A percentile compares a stretch with the other conserved stretches of the same genome.
phyloP scores from a whole-genome alignment of 2,329 filamentous ascomycete species.

The Colletotrichum kahawae region DNA sequence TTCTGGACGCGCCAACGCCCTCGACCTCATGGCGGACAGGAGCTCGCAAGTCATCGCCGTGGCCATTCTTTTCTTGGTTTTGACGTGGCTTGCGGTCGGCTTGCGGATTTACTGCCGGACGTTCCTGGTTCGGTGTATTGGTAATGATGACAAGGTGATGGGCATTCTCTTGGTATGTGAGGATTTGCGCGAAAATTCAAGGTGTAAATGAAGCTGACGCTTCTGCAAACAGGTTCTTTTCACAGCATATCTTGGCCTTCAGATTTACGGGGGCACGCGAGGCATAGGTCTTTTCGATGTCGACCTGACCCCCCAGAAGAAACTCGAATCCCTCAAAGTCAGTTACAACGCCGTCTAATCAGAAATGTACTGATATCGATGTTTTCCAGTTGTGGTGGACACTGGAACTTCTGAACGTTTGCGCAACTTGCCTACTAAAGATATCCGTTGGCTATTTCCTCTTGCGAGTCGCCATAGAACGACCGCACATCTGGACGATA shows the following conservation, averaged over 20 bases:
- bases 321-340: not conserved
- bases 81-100: slow-evolving; percentile 34
- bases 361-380: not conserved
- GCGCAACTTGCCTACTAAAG: slow-evolving; percentile 36
- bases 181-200: no score
- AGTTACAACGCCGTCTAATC: not conserved
- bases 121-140: slow-evolving; percentile 34
- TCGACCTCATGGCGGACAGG: slow-evolving; percentile 16
- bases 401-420: slow-evolving; percentile 45
- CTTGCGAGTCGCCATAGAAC: slow-evolving; percentile 41
- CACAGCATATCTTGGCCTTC: not conserved
- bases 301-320: not conserved
- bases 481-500: slow-evolving; percentile 37
- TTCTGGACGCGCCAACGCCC: not conserved
- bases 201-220: no score
- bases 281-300: not conserved
- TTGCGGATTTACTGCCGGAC: slow-evolving; percentile 35
- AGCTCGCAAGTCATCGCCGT: slow-evolving; percentile 28
- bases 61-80: slow-evolving; percentile 33
- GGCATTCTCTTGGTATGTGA: slow-evolving; percentile 30
- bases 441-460: slow-evolving; percentile 47
- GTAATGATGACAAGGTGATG: slow-evolving; percentile 37
- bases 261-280: not conserved
- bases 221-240: no score
- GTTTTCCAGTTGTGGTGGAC: slow-evolving; percentile 37